Evolutionary conservation across 1,284 basidiomycete genomes (phyloP), one percentile per base, ranked within the genome.

Genomic region (Cryptococcus neoformans): DNA sequence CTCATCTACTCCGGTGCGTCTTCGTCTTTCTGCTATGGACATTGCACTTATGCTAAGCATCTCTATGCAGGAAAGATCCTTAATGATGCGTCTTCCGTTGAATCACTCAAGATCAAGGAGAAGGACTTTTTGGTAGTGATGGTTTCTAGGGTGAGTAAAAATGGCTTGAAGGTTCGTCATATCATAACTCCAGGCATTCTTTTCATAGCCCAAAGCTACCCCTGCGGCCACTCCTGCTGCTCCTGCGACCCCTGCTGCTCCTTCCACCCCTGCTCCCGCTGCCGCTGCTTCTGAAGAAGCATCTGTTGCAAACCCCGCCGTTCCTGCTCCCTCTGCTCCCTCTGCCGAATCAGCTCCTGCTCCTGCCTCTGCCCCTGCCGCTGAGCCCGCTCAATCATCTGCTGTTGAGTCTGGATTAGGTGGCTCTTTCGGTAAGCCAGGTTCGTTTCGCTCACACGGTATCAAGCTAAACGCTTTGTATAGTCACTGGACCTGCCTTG

Each of bases 71-170:
- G 95, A 60, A 96, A 97, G 82, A 89, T 99, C 50, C 83, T 99
- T 42, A 78, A 85, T 16, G 93, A 99, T 78, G 85, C 87, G 58
- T 93, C 93, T 81, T 89, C 88, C 1, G 84, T 99, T 42, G 89
- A 85, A 64, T 88, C 88, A 56, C 90, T 89, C 73, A 87, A 89
- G 59, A 90, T 99, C 81, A 95, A 97, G 80, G 95, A 99, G 80
- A 99, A 97, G 81, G 95, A 97, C 76, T 99, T 99, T 81, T 81
- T 99, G 58, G 96, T 99, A 16, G 85, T 99, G 49, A 99, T 99
- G 95, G 90, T 98, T 47, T 87, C 92, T 54, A 99, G 97, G 85
- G 92, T 93, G 63, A 59, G 80, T 72, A 28, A 28, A 28, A 4
- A 4, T 28, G 28, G 3, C 28, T 28, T 28, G 28, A 28, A 28